phyloP scores from a whole-genome alignment of 371 early-diverging fungal species.

The Mortierella sp. region DNA sequence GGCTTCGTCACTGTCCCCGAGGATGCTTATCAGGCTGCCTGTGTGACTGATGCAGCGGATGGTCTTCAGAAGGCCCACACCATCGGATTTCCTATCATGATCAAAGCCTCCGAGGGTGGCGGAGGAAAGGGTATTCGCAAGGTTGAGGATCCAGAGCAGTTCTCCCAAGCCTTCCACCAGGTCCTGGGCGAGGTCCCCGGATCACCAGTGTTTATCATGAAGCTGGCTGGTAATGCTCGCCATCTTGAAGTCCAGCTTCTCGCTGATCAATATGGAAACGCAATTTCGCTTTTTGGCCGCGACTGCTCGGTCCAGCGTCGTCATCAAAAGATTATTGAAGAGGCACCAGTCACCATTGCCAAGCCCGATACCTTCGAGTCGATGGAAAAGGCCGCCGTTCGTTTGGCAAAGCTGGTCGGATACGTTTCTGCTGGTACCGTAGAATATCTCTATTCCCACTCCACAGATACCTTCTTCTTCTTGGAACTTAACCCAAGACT shows the following conservation, averaged over 20 bases:
- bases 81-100: conserved; percentile 98
- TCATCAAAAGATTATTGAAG: conserved; percentile 97
- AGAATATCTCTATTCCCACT: conserved; percentile 96
- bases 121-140: conserved; percentile 99
- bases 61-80: conserved; percentile 85
- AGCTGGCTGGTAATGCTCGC: conserved; percentile 93
- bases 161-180: conserved; percentile 86
- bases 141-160: conserved; percentile 80
- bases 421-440: conserved; percentile 98
- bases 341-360: conserved; percentile 96
- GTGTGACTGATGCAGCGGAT: conserved; percentile 81
- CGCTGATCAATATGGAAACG: conserved; percentile 97
- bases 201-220: conserved; percentile 97
- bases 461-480: conserved; percentile 92
- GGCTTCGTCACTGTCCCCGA: conserved; percentile 88
- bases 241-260: conserved; percentile 98
- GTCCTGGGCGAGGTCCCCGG: conserved; percentile 96
- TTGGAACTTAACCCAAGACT: conserved; percentile 98
- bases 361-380: conserved; percentile 82
- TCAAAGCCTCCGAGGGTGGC: conserved; percentile 99
- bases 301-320: conserved; percentile 99
- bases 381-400: conserved; percentile 98
- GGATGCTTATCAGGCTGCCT: conserved; percentile 83
- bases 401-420: conserved; percentile 93
- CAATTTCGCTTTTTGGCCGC: conserved; percentile 97